Percentiles rank a stretch among this genome's conserved stretches.
phyloP scores from a whole-genome alignment of 2,329 filamentous ascomycete species.

The Epichloe scottii region DNA sequence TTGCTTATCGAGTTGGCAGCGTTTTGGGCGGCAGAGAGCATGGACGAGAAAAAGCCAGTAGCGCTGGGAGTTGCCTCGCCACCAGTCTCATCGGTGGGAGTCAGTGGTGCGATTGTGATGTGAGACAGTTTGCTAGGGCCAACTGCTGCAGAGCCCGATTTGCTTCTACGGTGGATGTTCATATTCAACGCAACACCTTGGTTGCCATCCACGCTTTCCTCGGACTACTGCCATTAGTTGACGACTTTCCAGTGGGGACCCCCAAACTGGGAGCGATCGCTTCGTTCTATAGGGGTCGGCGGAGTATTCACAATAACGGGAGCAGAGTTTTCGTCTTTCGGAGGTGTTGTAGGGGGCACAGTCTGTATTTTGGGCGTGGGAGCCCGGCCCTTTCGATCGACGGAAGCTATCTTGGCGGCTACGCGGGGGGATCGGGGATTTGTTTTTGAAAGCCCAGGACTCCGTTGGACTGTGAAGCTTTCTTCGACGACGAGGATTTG shows the following conservation, averaged over 20 bases:
- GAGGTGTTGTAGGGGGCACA: constrained; percentile 34
- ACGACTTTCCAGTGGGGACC: constrained; percentile 17
- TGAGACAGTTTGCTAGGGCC: constrained; percentile 81
- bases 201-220: constrained; percentile 36
- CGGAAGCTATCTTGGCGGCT: constrained; percentile 17
- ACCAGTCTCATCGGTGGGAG: constrained; percentile 60
- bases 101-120: constrained; percentile 57
- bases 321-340: constrained; percentile 27
- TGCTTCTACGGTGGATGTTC: constrained; percentile 51
- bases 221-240: constrained; percentile 15
- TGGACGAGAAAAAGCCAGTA: constrained; percentile 80
- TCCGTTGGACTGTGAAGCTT: not conserved
- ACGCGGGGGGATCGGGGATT: constrained; percentile 18
- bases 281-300: constrained; percentile 46
- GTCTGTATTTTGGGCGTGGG: constrained; percentile 19
- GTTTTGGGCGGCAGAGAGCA: constrained; percentile 87
- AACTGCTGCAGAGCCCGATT: constrained; percentile 41
- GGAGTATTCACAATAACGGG: constrained; percentile 54
- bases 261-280: constrained; percentile 9
- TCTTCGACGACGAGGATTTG: constrained; percentile 13
- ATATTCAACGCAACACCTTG: constrained; percentile 53
- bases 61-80: constrained; percentile 44
- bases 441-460: constrained; percentile 1
- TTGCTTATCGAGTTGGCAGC: constrained; percentile 66
- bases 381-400: constrained; percentile 16